Conservation (phyloP, 1,284 basidiomycete genomes). For the Trichosporon ovoides region DNA sequence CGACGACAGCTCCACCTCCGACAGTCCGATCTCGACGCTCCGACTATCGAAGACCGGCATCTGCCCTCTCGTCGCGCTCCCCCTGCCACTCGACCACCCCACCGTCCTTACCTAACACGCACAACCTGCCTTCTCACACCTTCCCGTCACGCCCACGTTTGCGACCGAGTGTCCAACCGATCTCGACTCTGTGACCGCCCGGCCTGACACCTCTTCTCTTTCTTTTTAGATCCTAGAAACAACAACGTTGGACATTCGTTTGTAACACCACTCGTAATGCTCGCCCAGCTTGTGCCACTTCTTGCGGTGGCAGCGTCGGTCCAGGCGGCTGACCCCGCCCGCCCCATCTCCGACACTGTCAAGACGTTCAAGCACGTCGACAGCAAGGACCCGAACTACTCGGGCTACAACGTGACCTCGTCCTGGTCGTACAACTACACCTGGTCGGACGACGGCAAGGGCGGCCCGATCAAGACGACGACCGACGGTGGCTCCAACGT, state of each 20-base stretch:
- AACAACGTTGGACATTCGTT: too few species aligned
- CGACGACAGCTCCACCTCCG: too few species aligned
- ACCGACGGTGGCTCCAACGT: background rate
- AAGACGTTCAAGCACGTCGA: background rate
- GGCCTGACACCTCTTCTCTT: too few species aligned
- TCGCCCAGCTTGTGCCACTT: background rate
- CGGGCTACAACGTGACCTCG: constrained; percentile 1
- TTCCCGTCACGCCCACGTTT: too few species aligned
- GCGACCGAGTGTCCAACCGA: too few species aligned
- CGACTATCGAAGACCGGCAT: too few species aligned
- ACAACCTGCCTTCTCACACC: too few species aligned
- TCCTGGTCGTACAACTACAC: constrained; percentile 5
- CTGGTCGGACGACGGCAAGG: background rate
- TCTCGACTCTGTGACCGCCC: too few species aligned
- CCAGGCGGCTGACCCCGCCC: background rate
- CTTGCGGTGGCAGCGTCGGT: background rate
- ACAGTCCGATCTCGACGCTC: too few species aligned
- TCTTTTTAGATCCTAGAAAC: background rate
- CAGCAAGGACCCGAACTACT: background rate
- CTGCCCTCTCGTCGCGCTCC: too few species aligned
- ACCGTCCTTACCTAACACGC: too few species aligned
- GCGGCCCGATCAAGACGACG: background rate
- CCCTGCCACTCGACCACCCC: too few species aligned
- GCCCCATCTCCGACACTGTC: background rate
- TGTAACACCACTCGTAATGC: background rate